phyloP scores from a whole-genome alignment of 192 early-diverging fungal genomes.

The Obelidium mucronatum region DNA sequence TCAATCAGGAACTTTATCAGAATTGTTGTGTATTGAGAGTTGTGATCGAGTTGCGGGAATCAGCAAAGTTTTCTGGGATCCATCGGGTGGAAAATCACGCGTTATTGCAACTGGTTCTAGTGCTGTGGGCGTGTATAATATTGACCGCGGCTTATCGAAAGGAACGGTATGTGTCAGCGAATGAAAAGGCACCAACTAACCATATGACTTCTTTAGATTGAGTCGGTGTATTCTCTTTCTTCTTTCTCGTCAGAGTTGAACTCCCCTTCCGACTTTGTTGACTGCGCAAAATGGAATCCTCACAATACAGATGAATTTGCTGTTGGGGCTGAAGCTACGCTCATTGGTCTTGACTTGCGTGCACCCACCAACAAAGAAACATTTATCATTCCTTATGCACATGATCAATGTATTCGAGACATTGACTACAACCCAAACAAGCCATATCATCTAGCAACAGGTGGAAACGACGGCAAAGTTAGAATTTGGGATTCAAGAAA shows the following conservation, averaged over 20 bases:
- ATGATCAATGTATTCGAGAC: slow-evolving; percentile 72
- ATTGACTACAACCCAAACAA: slow-evolving; percentile 91
- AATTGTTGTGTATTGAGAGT: slow-evolving; percentile 37
- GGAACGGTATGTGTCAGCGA: too few species aligned
- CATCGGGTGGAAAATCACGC: slow-evolving; percentile 31
- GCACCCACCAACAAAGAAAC: slow-evolving; percentile 48
- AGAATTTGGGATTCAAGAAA: slow-evolving; percentile 88
- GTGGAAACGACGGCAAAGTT: slow-evolving; percentile 88
- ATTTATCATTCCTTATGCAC: slow-evolving; percentile 66
- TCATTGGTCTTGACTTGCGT: slow-evolving; percentile 78
- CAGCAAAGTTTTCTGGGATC: slow-evolving; percentile 62
- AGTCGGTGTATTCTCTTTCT: neutral
- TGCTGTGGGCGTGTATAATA: slow-evolving; percentile 57
- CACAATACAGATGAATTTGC: slow-evolving; percentile 64
- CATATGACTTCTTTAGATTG: too few species aligned
- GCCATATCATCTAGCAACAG: slow-evolving; percentile 82
- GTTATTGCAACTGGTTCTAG: slow-evolving; percentile 29
- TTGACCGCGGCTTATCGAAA: slow-evolving; percentile 51
- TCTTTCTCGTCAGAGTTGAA: neutral
- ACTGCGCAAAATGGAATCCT: slow-evolving; percentile 68
- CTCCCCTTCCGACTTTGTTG: neutral
- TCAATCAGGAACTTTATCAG: slow-evolving; percentile 42
- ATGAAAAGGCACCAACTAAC: too few species aligned
- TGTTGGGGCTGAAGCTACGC: slow-evolving; percentile 62
- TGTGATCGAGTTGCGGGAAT: slow-evolving; percentile 23